phyloP scores from a whole-genome alignment of 78 protist genomes.

The Planoprotostelium fungivorum region DNA sequence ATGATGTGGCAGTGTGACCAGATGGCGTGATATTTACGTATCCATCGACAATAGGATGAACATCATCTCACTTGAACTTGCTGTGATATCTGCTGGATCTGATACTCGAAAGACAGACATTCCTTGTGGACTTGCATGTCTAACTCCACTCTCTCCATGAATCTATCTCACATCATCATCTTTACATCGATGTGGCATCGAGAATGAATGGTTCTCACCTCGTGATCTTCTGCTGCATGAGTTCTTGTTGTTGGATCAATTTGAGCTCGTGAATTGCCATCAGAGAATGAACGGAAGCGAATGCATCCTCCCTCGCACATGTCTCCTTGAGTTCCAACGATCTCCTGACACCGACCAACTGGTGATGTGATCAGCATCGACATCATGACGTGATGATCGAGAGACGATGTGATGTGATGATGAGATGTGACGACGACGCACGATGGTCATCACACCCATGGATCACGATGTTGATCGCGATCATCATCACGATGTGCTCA shows the following conservation, averaged over 20 bases:
- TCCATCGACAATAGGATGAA: too few species aligned
- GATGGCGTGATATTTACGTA: too few species aligned
- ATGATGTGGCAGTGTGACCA: too few species aligned
- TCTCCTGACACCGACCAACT: neutral
- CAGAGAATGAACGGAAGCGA: neutral
- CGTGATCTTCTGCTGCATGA: neutral
- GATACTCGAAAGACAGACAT: neutral
- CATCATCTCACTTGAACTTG: neutral
- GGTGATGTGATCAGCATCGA: too few species aligned
- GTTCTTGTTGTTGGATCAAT: neutral
- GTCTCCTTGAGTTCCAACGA: neutral
- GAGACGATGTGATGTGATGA: too few species aligned
- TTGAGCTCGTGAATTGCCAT: neutral
- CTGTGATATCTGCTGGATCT: neutral
- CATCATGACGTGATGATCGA: too few species aligned
- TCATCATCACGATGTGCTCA: too few species aligned
- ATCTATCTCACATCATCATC: neutral
- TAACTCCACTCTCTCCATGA: neutral
- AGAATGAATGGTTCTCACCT: neutral
- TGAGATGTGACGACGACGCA: too few species aligned
- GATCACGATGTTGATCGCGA: neutral
- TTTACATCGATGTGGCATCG: neutral
- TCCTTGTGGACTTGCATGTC: neutral
- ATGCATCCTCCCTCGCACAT: neutral
- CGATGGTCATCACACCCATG: neutral